These are phyloP conservation scores for Penicillium verrucosum DNA, from an alignment of 2,329 filamentous ascomycete genomes.

Conservation along the genomic window DNA sequence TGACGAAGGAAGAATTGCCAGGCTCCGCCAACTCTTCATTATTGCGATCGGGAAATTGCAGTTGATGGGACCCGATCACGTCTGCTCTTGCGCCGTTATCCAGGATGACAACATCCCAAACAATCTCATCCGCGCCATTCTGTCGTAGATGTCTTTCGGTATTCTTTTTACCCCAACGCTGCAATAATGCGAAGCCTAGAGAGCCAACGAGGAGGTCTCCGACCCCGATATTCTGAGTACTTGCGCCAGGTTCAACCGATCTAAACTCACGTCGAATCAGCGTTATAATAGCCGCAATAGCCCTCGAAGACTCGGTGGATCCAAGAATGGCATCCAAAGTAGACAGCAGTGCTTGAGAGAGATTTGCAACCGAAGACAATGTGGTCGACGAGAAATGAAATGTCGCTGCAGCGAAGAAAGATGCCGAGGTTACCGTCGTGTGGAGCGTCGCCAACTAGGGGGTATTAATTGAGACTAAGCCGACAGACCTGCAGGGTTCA, in stretches of 20 bases:
- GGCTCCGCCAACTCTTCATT: constrained; percentile 47
- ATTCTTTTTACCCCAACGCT: constrained; percentile 46
- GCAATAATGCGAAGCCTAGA: constrained; percentile 46
- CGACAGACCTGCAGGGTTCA: neutral
- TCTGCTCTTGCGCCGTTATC: constrained; percentile 47
- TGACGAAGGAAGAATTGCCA: constrained; percentile 53
- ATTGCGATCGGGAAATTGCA: constrained; percentile 31
- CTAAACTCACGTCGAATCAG: constrained; percentile 46
- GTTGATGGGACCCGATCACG: constrained; percentile 43
- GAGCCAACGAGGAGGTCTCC: constrained; percentile 45
- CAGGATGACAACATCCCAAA: constrained; percentile 50
- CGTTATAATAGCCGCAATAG: constrained; percentile 48
- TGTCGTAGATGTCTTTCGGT: constrained; percentile 42
- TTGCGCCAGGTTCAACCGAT: constrained; percentile 32
- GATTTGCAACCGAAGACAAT: constrained; percentile 41
- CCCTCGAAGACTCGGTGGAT: constrained; percentile 49
- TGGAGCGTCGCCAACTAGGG: constrained; percentile 44
- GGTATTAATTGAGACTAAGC: constrained; percentile 10
- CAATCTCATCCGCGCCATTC: constrained; percentile 42
- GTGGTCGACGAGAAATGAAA: constrained; percentile 47
- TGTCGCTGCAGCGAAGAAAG: constrained; percentile 47
- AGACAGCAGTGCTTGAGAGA: constrained; percentile 45
- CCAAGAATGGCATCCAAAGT: constrained; percentile 48
- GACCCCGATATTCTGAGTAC: constrained; percentile 41
- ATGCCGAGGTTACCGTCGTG: constrained; percentile 45